A percentile compares a stretch with the other conserved stretches of the same genome.
Conservation (phyloP, 495 filamentous ascomycete genomes). For the Aspergillus leporis region DNA sequence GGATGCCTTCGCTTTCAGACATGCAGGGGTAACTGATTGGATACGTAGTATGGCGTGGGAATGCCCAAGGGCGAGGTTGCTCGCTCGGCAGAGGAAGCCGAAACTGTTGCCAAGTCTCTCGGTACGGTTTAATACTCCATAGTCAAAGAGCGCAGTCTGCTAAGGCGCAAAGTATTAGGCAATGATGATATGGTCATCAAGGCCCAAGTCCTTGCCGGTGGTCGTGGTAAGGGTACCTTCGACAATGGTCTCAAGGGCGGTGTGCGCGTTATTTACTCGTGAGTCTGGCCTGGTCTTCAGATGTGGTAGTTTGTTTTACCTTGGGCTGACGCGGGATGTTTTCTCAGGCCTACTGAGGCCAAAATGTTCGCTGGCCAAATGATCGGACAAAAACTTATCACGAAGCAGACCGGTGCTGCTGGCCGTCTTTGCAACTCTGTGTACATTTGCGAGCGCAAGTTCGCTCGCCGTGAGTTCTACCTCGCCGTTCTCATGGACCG, state of each 20-base stretch:
- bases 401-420: slow-evolving; percentile 93
- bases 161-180: slow-evolving; percentile 46
- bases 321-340: slow-evolving; percentile 21
- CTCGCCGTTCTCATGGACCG: slow-evolving; percentile 98
- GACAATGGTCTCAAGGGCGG: slow-evolving; percentile 99
- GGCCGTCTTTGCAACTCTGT: slow-evolving; percentile 94
- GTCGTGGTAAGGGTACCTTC: slow-evolving; percentile 94
- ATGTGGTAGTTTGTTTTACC: not conserved
- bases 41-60: slow-evolving; percentile 82
- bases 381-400: slow-evolving; percentile 99
- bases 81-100: slow-evolving; percentile 79
- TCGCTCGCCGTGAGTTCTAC: slow-evolving; percentile 98
- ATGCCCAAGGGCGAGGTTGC: slow-evolving; percentile 88
- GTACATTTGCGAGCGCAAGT: slow-evolving; percentile 99
- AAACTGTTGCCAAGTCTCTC: slow-evolving; percentile 85
- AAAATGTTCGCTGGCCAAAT: slow-evolving; percentile 98
- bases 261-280: slow-evolving; percentile 97
- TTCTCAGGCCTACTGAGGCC: slow-evolving; percentile 69
- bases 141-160: slow-evolving; percentile 18
- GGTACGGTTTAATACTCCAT: slow-evolving; percentile 46
- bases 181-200: slow-evolving; percentile 99
- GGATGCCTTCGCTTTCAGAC: not conserved
- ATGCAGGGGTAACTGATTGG: slow-evolving; percentile 24
- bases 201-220: slow-evolving; percentile 96
- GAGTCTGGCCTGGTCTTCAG: slow-evolving; percentile 29